Base-by-base conservation (phyloP, 257 asterid species). In the Solanum habrochaites region DNA sequence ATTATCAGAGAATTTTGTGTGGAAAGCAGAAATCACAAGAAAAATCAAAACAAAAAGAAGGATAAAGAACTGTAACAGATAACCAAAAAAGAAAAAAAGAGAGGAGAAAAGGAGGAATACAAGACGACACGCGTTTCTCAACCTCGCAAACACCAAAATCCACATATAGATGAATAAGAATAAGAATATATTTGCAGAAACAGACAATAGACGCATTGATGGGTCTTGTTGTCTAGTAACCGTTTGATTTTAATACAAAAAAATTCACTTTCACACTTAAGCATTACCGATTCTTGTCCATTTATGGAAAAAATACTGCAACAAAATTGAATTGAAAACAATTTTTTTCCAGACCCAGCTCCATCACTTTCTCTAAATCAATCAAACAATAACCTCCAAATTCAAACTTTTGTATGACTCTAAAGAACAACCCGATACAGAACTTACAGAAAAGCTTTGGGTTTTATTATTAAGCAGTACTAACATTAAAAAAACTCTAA, bases 101-200 rank as follows among this genome's bases (percentile, higher is more conserved):
- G 85, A 89, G 89, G n/a, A 89, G 83, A 70, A 88, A 85, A 86
- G 78, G 86, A 86, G 77, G 88, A 87, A 90, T 85, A 88, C 69
- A 88, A 86, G 56, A 86, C 72, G 91, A 91, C 92, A 89, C 91
- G 90, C 90, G 86, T 90, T 90, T 83, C 75, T 86, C 83, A 85
- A 86, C 32, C 56, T 52, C 86, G 78, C 86, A 83, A 85, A 84
- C 87, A 88, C 69, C 87, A 89, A 90, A 81, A 87, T 20, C 90
- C 89, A 75, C 12, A 49, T 45, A 29, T 18, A 87, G 89, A 91
- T 87, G 89, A 90, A 91, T 89, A 89, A 91, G 83, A 64, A 87
- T 90, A 91, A 88, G 90, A 69, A 70, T 85, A 85, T 84, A 69
- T 29, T 27, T 73, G 45, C 82, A 85, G 82, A 85, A 40, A 85